Conservation (phyloP, 108 stramenopile genomes). For the Ochromonas danica region DNA sequence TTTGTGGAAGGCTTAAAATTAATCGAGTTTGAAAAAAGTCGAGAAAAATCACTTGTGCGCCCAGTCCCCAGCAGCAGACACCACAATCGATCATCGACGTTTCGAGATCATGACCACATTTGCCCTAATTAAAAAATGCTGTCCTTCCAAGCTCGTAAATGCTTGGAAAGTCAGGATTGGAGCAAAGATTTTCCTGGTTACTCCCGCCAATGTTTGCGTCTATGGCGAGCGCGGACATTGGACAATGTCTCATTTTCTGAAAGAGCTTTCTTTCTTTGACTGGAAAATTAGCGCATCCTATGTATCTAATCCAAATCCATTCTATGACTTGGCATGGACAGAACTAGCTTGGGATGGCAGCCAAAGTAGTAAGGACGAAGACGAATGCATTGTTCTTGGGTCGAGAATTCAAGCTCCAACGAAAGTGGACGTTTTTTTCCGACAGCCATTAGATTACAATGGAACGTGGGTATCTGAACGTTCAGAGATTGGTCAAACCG, state of each 20-base stretch:
- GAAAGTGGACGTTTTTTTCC: conserved; percentile 1
- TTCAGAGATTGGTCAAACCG: conserved; percentile 9
- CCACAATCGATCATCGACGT: too few species aligned
- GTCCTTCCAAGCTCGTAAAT: neutral
- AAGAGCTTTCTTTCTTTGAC: neutral
- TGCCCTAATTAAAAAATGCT: neutral
- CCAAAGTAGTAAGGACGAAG: neutral
- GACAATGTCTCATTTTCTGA: neutral
- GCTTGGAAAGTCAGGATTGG: neutral
- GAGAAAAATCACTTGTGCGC: too few species aligned
- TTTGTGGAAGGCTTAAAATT: too few species aligned
- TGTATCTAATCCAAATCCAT: neutral
- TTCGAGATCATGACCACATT: neutral
- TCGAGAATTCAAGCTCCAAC: neutral
- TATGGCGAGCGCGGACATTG: neutral
- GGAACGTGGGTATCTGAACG: neutral
- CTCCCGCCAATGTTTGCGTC: neutral
- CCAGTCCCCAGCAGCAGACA: too few species aligned
- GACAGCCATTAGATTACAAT: conserved; percentile 1
- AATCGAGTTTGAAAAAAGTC: too few species aligned
- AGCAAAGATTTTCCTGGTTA: neutral
- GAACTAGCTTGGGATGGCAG: neutral
- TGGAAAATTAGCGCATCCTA: neutral
- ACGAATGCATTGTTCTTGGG: neutral
- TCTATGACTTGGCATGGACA: neutral